A percentile compares a stretch with the other conserved stretches of the same genome.
Conservation (phyloP, 441 rosid species). For the Bocquillonia castaneifolia region DNA sequence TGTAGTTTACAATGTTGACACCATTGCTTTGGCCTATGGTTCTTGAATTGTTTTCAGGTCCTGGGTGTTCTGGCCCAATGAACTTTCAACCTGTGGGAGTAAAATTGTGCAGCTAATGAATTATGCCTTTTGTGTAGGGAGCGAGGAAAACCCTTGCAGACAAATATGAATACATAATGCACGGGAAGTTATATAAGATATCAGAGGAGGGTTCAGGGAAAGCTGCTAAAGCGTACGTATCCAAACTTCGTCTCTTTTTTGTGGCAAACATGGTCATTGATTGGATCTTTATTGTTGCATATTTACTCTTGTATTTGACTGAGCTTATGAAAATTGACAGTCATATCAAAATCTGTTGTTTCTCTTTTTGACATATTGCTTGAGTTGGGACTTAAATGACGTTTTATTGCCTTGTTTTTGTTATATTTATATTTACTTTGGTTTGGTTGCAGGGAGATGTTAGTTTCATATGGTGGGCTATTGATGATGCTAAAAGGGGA, state of each 20-base stretch:
- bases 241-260: neutral
- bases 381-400: neutral
- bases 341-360: too few relatives aligned
- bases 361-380: neutral
- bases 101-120: neutral
- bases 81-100: neutral
- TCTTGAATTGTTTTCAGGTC: neutral
- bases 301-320: neutral
- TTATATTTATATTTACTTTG: too few relatives aligned
- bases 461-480: constrained; percentile 77
- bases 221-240: constrained; percentile 59
- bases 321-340: neutral
- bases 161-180: constrained; percentile 87
- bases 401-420: neutral
- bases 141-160: constrained; percentile 76
- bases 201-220: constrained; percentile 60
- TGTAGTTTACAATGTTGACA: too few relatives aligned
- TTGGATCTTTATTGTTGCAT: neutral
- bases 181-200: constrained; percentile 84
- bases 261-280: neutral
- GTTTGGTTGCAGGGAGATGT: constrained; percentile 57
- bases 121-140: constrained; percentile 39
- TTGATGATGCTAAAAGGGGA: constrained; percentile 84
- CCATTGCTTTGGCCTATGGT: neutral
- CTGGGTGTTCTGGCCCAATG: neutral